These are phyloP conservation scores for Flaveria robusta DNA, from an alignment of 129 eudicot genomes.

Conservation along the genomic window DNA sequence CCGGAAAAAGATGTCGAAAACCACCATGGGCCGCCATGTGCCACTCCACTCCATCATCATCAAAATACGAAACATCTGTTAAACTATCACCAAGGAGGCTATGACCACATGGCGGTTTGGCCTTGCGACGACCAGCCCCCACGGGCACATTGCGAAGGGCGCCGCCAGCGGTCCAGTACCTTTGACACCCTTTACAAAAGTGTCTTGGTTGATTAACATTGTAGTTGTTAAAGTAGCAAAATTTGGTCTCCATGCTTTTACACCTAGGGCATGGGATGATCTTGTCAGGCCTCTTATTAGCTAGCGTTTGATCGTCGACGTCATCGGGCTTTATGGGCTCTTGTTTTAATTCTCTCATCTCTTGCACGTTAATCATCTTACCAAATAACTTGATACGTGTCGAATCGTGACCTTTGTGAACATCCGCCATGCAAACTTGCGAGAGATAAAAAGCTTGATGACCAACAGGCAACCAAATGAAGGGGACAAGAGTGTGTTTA, in stretches of 20 bases:
- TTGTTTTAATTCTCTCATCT: constrained; percentile 37
- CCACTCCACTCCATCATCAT: constrained; percentile 64
- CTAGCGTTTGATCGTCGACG: constrained; percentile 19
- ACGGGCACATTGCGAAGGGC: constrained; percentile 80
- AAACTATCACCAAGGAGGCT: constrained; percentile 39
- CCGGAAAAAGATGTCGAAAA: constrained; percentile 53
- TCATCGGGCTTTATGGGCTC: constrained; percentile 28
- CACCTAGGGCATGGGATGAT: constrained; percentile 85
- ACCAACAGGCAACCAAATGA: not conserved
- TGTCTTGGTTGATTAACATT: constrained; percentile 85
- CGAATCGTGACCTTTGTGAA: constrained; percentile 39
- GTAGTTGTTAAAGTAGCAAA: constrained; percentile 85
- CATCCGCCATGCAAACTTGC: constrained; percentile 39
- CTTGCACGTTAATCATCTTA: constrained; percentile 52
- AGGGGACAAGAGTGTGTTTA: not conserved
- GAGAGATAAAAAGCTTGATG: not conserved
- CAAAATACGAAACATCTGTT: constrained; percentile 51
- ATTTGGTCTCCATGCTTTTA: constrained; percentile 84
- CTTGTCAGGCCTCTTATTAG: constrained; percentile 71
- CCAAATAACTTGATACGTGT: constrained; percentile 71
- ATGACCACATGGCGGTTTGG: constrained; percentile 47
- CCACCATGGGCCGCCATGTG: constrained; percentile 41
- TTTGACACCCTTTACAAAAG: constrained; percentile 81
- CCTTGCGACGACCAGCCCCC: constrained; percentile 80
- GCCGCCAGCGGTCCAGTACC: constrained; percentile 92